Evolutionary conservation across 2,329 filamentous ascomycete genomes (phyloP).

Genomic region (Sphaceloma murrayae): DNA sequence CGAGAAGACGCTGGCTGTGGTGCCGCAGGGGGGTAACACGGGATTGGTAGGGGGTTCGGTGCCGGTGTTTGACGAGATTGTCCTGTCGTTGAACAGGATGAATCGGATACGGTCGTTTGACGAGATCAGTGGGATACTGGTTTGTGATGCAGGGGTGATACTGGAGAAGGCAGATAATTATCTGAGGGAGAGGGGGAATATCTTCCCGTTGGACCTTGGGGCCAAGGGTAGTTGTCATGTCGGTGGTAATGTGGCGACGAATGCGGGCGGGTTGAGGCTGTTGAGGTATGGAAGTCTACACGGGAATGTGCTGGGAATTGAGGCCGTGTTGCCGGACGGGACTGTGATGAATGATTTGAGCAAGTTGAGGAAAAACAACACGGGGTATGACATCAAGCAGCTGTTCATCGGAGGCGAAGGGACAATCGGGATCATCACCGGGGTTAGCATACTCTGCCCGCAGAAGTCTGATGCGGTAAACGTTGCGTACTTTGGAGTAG

Average conservation of each 20-base stretch:
- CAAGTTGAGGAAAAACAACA: slow-evolving; percentile 94
- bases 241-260: slow-evolving; percentile 91
- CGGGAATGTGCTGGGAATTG: slow-evolving; percentile 82
- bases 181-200: slow-evolving; percentile 70
- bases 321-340: slow-evolving; percentile 87
- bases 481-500: slow-evolving; percentile 85
- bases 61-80: slow-evolving; percentile 96
- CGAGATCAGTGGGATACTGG: slow-evolving; percentile 79
- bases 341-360: slow-evolving; percentile 84
- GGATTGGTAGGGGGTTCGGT: slow-evolving; percentile 92
- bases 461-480: slow-evolving; percentile 82
- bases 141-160: slow-evolving; percentile 83
- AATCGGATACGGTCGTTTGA: slow-evolving; percentile 87
- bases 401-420: slow-evolving; percentile 94
- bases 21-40: slow-evolving; percentile 94
- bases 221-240: slow-evolving; percentile 96
- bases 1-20: slow-evolving; percentile 79
- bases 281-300: slow-evolving; percentile 91
- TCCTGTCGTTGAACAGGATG: slow-evolving; percentile 84
- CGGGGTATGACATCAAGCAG: slow-evolving; percentile 94
- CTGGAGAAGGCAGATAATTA: slow-evolving; percentile 82
- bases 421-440: slow-evolving; percentile 89
- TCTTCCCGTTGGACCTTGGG: slow-evolving; percentile 94
- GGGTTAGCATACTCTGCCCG: slow-evolving; percentile 78
- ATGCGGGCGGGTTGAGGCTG: slow-evolving; percentile 82